Base-by-base conservation (phyloP, 371 early-diverging fungal species). In the Modicella reniformis region DNA sequence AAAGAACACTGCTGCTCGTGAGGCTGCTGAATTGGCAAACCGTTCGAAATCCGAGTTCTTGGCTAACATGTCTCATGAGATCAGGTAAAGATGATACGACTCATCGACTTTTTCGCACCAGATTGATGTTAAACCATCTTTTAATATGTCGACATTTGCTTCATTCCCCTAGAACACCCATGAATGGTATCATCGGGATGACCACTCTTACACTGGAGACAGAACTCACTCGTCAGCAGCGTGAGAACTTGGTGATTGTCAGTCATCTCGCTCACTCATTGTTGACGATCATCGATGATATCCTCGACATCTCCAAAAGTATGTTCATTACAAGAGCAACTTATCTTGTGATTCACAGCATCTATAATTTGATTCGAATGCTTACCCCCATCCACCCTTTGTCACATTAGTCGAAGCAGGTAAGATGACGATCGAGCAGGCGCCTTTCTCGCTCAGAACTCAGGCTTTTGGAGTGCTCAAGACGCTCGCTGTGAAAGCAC, bases 131-230 rank as follows among this genome's bases (percentile, higher is more conserved):
- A 6, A 44, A 44, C n/a, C n/a, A n/a, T n/a, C n/a, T n/a, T n/a
- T n/a, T n/a, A n/a, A n/a, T n/a, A n/a, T n/a, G n/a, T n/a, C n/a
- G n/a, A n/a, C n/a, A n/a, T n/a, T n/a, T n/a, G n/a, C n/a, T 47
- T 47, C 9, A 40, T 34, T 9, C 52, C 57, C 85, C 87, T 72
- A 86, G 92, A 28, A 92, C 92, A 5, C 93, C 93, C 1, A 88
- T 93, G 89, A 90, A 90, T 57, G 92, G 92, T 59, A 90, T 93
- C 54, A 90, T 92, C 44, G 92, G 92, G 37, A 90, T 91, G 90
- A 89, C 92, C 0, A 82, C 85, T 21, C 67, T 92, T 30, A 87
- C 90, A 10, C 72, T 89, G 30, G 87, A 87, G 65, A 88, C 91
- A 1, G 90, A 90, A 48, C 80, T 94, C 53, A 89, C 86, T 13